Base-by-base conservation (phyloP, 306 rosid genomes). In the Urtica urens region DNA sequence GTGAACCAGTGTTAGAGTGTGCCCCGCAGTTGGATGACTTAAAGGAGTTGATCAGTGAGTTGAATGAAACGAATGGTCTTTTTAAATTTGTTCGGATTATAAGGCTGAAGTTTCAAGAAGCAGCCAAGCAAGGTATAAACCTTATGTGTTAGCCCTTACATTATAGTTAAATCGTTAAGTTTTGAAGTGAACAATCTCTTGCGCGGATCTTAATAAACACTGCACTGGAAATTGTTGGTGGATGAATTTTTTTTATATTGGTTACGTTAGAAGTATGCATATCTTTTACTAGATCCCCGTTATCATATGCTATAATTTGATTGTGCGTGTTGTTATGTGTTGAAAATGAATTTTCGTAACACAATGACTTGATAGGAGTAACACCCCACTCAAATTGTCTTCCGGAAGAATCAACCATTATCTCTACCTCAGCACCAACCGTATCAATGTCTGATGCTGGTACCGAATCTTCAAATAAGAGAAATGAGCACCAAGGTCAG, bases 61-160 rank as follows among this genome's bases (percentile, higher is more conserved):
- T 90, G 67, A 90, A 84, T 77, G 75, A 70, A 72, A 79, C 92
- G 62, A 79, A 90, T 46, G 92, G 75, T 39, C 68, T 90, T 46
- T 81, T 81, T 65, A 79, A 79, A 65, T 85, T 81, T 66, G 95
- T 85, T 56, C 77, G 81, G 72, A 64, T 68, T 25, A 79, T 81
- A 79, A 90, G 99, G 72, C 79, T 47, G 60, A 79, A 57, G 68
- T 85, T 90, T 63, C 87, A 77, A 73, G 90, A 76, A 64, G 74
- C 73, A 44, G 62, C 59, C 5, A 63, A 58, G 10, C 66, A 69
- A 77, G 99, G 99, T 85, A 75, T 9, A 23, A 43, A 8, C 50
- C 17, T 34, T 65, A 3, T 10, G 4, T 4, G 33, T 28, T 28
- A 13, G 15, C 49, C 51, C 49, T 33, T 43, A 39, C 23, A 20